A percentile compares a stretch with the other conserved stretches of the same genome.
Evolutionary conservation across 495 filamentous ascomycete genomes (phyloP).

Genomic region (Tuber borchii): DNA sequence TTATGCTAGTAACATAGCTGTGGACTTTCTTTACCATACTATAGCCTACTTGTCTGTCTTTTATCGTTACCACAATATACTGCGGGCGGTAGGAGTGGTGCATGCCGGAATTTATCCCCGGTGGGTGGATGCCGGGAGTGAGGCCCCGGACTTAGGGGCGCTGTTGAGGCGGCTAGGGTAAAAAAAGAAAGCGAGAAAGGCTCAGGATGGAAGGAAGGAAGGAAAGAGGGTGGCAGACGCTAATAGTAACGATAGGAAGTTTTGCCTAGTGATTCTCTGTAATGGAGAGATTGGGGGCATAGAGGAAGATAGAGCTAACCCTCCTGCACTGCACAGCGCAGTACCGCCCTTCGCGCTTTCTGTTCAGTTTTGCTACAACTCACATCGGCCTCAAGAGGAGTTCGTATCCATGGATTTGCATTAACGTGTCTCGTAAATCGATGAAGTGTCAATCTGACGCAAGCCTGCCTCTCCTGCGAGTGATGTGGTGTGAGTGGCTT

Average conservation of each 20-base stretch:
- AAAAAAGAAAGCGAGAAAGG: background rate
- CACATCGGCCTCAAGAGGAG: background rate
- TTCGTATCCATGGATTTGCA: background rate
- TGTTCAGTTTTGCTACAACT: background rate
- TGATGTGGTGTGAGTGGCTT: background rate
- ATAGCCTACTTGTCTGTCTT: background rate
- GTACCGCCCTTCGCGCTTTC: background rate
- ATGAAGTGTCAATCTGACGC: background rate
- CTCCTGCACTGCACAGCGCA: background rate
- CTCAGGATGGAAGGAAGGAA: background rate
- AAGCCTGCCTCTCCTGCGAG: background rate
- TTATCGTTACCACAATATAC: background rate
- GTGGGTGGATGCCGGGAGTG: background rate
- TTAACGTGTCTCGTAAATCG: background rate
- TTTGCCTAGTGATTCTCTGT: background rate
- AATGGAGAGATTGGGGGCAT: background rate
- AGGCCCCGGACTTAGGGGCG: background rate
- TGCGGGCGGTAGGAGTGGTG: background rate
- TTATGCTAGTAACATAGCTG: background rate
- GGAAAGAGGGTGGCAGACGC: background rate
- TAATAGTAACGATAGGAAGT: background rate
- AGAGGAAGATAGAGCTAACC: background rate
- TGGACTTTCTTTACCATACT: background rate
- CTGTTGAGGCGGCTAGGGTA: background rate
- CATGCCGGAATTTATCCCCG: background rate